phyloP scores from a whole-genome alignment of 345 rosid genomes.

The Durio zibethinus region DNA sequence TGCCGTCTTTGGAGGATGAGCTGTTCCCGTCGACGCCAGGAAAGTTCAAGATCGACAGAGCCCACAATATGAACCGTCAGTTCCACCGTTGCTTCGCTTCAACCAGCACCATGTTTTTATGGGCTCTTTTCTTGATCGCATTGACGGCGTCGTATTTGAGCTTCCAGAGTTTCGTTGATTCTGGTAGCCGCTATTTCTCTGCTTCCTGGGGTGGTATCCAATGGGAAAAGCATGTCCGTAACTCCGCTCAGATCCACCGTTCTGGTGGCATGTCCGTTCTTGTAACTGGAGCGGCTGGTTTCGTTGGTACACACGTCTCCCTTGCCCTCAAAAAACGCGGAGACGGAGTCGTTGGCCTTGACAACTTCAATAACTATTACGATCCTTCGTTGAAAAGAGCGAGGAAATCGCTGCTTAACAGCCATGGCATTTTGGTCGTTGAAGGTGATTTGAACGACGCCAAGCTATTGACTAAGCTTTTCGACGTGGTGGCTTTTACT shows the following conservation, averaged over 20 bases:
- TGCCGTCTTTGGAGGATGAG: conserved; percentile 76
- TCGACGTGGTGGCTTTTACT: conserved; percentile 71
- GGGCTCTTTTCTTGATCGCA: conserved; percentile 90
- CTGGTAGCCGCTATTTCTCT: conserved; percentile 59
- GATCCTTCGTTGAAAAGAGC: conserved; percentile 66
- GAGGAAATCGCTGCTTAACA: conserved; percentile 33
- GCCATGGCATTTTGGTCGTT: conserved; percentile 49
- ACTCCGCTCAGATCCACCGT: conserved; percentile 66
- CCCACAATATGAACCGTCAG: conserved; percentile 49
- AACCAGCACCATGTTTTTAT: conserved; percentile 80
- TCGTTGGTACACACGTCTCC: conserved; percentile 72
- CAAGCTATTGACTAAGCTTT: conserved; percentile 52
- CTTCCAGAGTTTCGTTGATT: conserved; percentile 70
- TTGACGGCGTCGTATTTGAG: conserved; percentile 83
- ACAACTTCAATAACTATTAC: conserved; percentile 71
- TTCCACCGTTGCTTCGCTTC: conserved; percentile 82
- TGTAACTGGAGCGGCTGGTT: conserved; percentile 81
- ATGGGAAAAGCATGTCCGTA: conserved; percentile 69
- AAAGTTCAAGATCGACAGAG: conserved; percentile 76
- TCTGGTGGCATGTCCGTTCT: conserved; percentile 65
- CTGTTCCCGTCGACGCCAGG: conserved; percentile 90
- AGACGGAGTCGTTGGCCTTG: conserved; percentile 78
- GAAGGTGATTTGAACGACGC: conserved; percentile 75
- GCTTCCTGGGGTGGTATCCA: conserved; percentile 75
- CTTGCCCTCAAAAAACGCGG: conserved; percentile 61